These are phyloP conservation scores for Xylariaceae sp. DNA, from an alignment of 2,329 filamentous ascomycete species.

Conservation along the genomic window DNA sequence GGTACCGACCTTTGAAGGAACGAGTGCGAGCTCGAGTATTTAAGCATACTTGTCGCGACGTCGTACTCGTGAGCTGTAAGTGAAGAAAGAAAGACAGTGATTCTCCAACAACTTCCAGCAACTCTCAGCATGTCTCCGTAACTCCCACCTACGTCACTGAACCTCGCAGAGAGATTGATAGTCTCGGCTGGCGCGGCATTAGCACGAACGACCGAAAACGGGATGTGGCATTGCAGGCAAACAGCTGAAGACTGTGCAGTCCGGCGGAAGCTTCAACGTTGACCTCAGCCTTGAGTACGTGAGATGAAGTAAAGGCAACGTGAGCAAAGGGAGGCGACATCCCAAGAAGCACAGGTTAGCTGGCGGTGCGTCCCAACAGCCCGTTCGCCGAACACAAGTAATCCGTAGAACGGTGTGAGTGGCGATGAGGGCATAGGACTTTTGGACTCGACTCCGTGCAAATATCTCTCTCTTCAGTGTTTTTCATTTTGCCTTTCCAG, in stretches of 20 bases:
- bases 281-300: background rate
- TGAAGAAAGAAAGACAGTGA: background rate
- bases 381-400: background rate
- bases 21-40: background rate
- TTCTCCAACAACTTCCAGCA: background rate
- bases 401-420: background rate
- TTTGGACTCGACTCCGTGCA: background rate
- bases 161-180: background rate
- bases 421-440: background rate
- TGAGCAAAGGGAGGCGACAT: constrained; percentile 10
- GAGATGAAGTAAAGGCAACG: background rate
- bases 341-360: background rate
- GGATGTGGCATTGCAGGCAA: constrained; percentile 12
- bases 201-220: constrained; percentile 1
- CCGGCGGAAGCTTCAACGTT: background rate
- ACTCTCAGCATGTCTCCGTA: background rate
- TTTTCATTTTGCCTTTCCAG: background rate
- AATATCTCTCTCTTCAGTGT: background rate
- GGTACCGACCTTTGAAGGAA: background rate
- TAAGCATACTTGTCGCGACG: background rate
- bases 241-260: constrained; percentile 1
- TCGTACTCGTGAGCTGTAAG: background rate
- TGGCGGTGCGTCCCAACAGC: background rate
- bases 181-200: background rate
- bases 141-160: background rate